Conservation (phyloP, 208 protist species). For the Trypanosoma rangeli region DNA sequence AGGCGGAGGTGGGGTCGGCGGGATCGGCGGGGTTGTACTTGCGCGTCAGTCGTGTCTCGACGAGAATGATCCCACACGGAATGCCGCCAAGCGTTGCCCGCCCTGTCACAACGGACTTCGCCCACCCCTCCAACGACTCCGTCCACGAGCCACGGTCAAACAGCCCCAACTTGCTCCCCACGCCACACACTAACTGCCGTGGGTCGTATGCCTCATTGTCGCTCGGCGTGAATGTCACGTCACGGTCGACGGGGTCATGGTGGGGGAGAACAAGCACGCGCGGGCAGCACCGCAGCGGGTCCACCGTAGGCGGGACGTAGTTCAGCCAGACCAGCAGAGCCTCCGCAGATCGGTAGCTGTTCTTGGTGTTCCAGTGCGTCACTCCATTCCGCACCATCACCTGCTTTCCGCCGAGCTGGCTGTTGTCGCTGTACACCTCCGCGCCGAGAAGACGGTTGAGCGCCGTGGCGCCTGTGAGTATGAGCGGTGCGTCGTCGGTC, state of each 20-base stretch:
- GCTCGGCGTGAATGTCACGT: constrained; percentile 74
- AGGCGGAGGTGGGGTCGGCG: constrained; percentile 86
- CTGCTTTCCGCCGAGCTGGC: constrained; percentile 96
- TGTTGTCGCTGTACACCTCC: constrained; percentile 97
- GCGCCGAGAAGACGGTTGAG: constrained; percentile 94
- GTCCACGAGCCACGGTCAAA: constrained; percentile 92
- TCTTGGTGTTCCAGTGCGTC: constrained; percentile 84
- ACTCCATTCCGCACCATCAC: constrained; percentile 98
- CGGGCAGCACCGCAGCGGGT: constrained; percentile 45
- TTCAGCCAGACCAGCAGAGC: constrained; percentile 88
- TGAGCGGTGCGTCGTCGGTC: constrained; percentile 90
- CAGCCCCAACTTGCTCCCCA: constrained; percentile 51
- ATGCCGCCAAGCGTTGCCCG: constrained; percentile 97
- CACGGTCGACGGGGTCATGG: constrained; percentile 71
- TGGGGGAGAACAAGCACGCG: constrained; percentile 36
- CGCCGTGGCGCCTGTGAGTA: constrained; percentile 94
- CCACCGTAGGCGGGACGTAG: constrained; percentile 80
- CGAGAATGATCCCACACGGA: constrained; percentile 97
- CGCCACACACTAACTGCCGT: constrained; percentile 71
- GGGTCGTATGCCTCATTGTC: constrained; percentile 81
- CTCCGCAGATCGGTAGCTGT: constrained; percentile 83
- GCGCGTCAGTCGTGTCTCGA: constrained; percentile 96
- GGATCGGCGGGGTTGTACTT: constrained; percentile 95
- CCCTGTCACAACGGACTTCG: constrained; percentile 95
- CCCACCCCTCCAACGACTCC: constrained; percentile 95